Base-by-base conservation (phyloP, 1,284 basidiomycete species). In the Fomitopsis betulina region DNA sequence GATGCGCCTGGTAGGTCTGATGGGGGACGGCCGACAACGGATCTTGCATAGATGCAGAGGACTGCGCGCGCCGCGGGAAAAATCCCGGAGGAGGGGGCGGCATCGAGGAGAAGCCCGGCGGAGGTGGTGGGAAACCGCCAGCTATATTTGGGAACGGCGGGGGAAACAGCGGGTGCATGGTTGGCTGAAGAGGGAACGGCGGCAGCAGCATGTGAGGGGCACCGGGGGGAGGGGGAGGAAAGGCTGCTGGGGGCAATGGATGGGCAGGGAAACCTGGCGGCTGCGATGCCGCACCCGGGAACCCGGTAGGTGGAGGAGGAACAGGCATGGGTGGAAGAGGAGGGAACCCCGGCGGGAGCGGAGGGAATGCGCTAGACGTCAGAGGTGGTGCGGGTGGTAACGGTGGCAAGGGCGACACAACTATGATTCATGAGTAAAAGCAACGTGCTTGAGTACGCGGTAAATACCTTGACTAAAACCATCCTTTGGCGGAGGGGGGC, bases 1-100 rank as follows among this genome's bases (percentile, higher is more conserved):
- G 80, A 64, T 84, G 82, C 2, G 80, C 83, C 66, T 88, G 87
- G 64, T 78, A 86, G 2, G 85, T 86, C 68, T 85, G 81, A 65
- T 89, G 84, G 13, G 86, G 85, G 23, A 85, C 70, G 6, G 76
- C 79, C 2, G 84, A 82, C 30, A 88, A 72, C 0, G 86, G 84
- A 63, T 89, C 86, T 69, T 88, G 86, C 64, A 83, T 77, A 0
- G 80, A 70, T 39, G 80, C 73, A 40, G 71, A 50, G 40, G 80
- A 79, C 63, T 82, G 79, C 42, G 68, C 67, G 12, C 76, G 76
- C 37, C 80, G 80, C 47, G 84, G 80, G 63, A 84, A 85, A 67
- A 85, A 84, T 3, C 82, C 82, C 6, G 80, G 82, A 5, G 84
- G 83, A 8, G 81, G 78, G 0, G 77, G 74, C 5, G 78, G 78